Base-by-base conservation (phyloP, 768 basidiomycete genomes). In the Leccinellum luteum region DNA sequence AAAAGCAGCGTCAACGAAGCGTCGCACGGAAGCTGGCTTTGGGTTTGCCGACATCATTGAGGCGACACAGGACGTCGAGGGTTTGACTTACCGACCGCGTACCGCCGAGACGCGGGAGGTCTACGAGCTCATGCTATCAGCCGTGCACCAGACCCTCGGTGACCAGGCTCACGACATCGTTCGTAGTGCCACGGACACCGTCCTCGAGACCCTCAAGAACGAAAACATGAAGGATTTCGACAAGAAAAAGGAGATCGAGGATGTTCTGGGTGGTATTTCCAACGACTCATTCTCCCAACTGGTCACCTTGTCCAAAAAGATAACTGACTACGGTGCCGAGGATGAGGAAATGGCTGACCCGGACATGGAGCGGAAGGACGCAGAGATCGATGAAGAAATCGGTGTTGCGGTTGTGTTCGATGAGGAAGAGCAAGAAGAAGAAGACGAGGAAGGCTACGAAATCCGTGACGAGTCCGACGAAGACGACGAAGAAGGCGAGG, bases 381-480 rank as follows among this genome's bases (percentile, higher is more conserved):
- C 85, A 3, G 93, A 90, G 73, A 94, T 98, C 64, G 96, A 98
- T 62, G 94, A 94, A 58, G 94, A 96, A 64, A 86, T 91, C 45
- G 95, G 96, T n/a, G 96, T 99, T 1, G 96, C 96, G 0, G 95
- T 99, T 8, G 89, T 98, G 6, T 98, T 98, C 58, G 95, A 98
- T 62, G 96, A 98, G 67, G 97, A 98, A 57, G 96, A 97, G 62
- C 87, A 93, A 65, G 94, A 97, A 23, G 93, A 91, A 4, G 94
- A 95, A 2, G 92, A 95, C 19, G 92, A 91, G 1, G 92, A 91
- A 62, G 90, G 87, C 1, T 98, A 80, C 63, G 95, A 97, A 70
- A 83, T 98, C 53, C 80, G 83, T 10, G 90, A 94, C 0, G 92
- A 90, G 62, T 84, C 85, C 2, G 92, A 92, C 48, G 89, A 91